Conservation (phyloP, 768 basidiomycete species). For the Agaricus subrufescens region DNA sequence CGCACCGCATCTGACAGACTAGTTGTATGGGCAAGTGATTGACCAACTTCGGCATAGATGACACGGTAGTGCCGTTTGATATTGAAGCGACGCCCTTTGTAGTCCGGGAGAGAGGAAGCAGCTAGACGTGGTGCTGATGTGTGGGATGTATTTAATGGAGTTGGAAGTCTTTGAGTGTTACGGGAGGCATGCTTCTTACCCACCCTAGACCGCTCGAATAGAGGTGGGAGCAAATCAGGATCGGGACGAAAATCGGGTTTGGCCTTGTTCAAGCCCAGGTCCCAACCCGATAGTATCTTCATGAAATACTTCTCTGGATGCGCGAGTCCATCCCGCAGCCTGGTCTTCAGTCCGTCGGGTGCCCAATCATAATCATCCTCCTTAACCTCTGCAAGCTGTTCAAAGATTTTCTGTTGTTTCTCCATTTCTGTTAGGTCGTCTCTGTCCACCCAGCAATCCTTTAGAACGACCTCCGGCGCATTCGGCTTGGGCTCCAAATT, state of each 20-base stretch:
- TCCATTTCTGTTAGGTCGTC: constrained; percentile 10
- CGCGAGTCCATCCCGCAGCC: background rate
- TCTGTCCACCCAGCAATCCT: constrained; percentile 17
- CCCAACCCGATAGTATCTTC: background rate
- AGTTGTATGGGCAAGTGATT: constrained; percentile 21
- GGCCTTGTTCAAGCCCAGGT: too few relatives aligned
- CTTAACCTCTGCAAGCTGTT: constrained; percentile 1
- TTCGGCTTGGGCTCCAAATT: background rate
- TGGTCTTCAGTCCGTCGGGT: background rate
- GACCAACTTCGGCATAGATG: background rate
- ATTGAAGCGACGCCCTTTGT: background rate
- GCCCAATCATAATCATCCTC: background rate
- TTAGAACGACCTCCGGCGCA: constrained; percentile 9
- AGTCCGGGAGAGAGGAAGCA: too few relatives aligned
- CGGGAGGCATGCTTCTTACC: background rate
- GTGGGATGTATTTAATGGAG: background rate
- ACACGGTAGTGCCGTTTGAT: background rate
- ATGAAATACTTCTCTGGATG: constrained; percentile 1
- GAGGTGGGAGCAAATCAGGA: too few relatives aligned
- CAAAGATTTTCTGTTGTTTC: constrained; percentile 13
- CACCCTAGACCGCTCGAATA: too few relatives aligned
- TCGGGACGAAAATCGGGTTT: too few relatives aligned
- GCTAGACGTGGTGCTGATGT: too few relatives aligned
- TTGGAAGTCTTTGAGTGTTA: background rate
- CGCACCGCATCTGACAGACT: constrained; percentile 10